phyloP scores from a whole-genome alignment of 1,139 yeast species.

The Arxiozyma bovina region DNA sequence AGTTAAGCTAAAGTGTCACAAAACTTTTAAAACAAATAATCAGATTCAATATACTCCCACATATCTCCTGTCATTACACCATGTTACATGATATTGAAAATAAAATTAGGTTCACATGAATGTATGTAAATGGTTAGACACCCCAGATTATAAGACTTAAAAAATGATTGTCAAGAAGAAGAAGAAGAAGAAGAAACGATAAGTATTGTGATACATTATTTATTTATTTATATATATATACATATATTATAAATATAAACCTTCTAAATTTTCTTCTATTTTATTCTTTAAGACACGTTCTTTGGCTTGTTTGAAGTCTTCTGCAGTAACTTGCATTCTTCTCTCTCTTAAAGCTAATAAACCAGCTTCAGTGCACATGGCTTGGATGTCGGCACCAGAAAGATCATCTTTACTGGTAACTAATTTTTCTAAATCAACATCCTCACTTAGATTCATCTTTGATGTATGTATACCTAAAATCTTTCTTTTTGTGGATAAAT shows the following conservation, averaged over 20 bases:
- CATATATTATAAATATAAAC: conserved; percentile 62
- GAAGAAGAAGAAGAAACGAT: too few relatives aligned
- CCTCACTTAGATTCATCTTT: conserved; percentile 83
- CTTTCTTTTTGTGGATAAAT: conserved; percentile 84
- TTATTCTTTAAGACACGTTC: conserved; percentile 96
- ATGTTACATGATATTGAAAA: too few relatives aligned
- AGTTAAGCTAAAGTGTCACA: background rate
- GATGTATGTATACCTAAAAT: conserved; percentile 89
- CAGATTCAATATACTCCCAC: too few relatives aligned
- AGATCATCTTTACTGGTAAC: conserved; percentile 90
- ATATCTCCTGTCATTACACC: too few relatives aligned
- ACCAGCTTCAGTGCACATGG: conserved; percentile 97
- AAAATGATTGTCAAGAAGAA: too few relatives aligned
- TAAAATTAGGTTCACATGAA: background rate
- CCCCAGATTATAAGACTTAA: too few relatives aligned
- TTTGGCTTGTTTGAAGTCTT: conserved; percentile 89
- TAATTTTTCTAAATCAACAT: conserved; percentile 82
- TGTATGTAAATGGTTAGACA: background rate
- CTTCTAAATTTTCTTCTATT: conserved; percentile 94
- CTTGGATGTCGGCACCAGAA: conserved; percentile 97
- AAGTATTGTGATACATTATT: background rate
- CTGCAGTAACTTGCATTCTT: conserved; percentile 95
- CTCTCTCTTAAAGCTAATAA: conserved; percentile 91
- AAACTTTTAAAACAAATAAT: too few relatives aligned
- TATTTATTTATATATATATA: background rate